phyloP scores from a whole-genome alignment of 2,329 filamentous ascomycete genomes.

The Neonectria sp. region DNA sequence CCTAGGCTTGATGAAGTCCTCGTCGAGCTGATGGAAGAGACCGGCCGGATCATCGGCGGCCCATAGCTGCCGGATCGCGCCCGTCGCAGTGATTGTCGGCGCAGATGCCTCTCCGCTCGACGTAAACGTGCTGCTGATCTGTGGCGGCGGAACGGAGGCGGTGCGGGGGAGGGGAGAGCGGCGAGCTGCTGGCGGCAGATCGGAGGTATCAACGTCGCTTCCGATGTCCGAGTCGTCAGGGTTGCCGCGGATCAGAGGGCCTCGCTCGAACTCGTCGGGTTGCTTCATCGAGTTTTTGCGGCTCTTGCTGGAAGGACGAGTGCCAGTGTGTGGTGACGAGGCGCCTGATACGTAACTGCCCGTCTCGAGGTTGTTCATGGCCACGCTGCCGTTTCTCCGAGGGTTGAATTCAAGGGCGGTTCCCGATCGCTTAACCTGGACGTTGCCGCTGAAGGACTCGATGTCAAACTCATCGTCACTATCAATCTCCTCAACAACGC shows the following conservation, averaged over 20 bases:
- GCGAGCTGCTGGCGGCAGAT: slow-evolving; percentile 74
- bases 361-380: slow-evolving; percentile 67
- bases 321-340: slow-evolving; percentile 62
- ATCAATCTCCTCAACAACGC: slow-evolving; percentile 96
- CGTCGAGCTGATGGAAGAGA: slow-evolving; percentile 92
- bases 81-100: slow-evolving; percentile 76
- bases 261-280: slow-evolving; percentile 66
- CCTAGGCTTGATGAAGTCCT: slow-evolving; percentile 95
- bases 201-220: slow-evolving; percentile 76
- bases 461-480: slow-evolving; percentile 99
- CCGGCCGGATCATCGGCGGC: slow-evolving; percentile 90
- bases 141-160: slow-evolving; percentile 45
- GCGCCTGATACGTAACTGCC: slow-evolving; percentile 69
- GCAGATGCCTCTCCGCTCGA: slow-evolving; percentile 50
- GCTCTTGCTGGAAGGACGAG: slow-evolving; percentile 64
- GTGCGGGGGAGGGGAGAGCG: slow-evolving; percentile 55
- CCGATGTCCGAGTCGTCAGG: slow-evolving; percentile 72
- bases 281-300: slow-evolving; percentile 65
- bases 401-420: slow-evolving; percentile 84
- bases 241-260: slow-evolving; percentile 68
- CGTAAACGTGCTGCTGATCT: slow-evolving; percentile 48
- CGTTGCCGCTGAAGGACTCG: slow-evolving; percentile 79
- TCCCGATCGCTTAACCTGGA: slow-evolving; percentile 86
- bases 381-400: slow-evolving; percentile 73
- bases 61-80: slow-evolving; percentile 85